These are phyloP conservation scores for Posidonia oceanica DNA, from an alignment of 116 monocot genomes.

Conservation along the genomic window DNA sequence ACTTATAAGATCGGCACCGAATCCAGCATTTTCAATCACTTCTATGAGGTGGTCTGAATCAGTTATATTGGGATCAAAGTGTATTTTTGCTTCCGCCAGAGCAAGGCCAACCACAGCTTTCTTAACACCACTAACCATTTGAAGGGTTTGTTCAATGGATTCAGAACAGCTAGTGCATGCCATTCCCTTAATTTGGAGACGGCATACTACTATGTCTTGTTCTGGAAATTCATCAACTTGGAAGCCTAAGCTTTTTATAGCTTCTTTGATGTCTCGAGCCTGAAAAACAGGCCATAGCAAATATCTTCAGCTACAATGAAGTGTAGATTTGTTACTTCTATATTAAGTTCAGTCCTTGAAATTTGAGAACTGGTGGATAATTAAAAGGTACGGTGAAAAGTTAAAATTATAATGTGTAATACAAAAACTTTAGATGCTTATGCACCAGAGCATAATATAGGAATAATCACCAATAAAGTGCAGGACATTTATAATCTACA, in stretches of 20 bases:
- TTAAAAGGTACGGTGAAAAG: neutral
- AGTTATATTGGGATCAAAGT: conserved; percentile 58
- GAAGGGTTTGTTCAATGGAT: conserved; percentile 64
- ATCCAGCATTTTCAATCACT: conserved; percentile 76
- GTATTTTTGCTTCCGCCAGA: conserved; percentile 86
- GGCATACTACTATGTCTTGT: conserved; percentile 63
- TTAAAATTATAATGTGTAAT: too few species aligned
- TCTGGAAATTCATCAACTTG: conserved; percentile 52
- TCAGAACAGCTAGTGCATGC: conserved; percentile 89
- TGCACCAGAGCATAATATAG: too few species aligned
- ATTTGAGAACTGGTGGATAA: too few species aligned
- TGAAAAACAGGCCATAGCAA: conserved; percentile 6
- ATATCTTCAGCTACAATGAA: too few species aligned
- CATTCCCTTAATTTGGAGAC: conserved; percentile 82
- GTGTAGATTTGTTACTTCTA: too few species aligned
- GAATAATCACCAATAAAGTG: too few species aligned
- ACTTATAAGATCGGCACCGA: conserved; percentile 69
- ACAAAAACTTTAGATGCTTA: too few species aligned
- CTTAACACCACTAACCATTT: conserved; percentile 62
- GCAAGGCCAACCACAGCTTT: conserved; percentile 85
- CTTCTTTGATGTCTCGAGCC: conserved; percentile 51
- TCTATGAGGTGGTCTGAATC: conserved; percentile 38
- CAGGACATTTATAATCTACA: too few species aligned
- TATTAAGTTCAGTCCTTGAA: too few species aligned
- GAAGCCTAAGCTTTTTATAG: conserved; percentile 50